Evolutionary conservation across 192 early-diverging fungal genomes (phyloP), one percentile per base, ranked within the genome.

Genomic region (Podila epicladia): DNA sequence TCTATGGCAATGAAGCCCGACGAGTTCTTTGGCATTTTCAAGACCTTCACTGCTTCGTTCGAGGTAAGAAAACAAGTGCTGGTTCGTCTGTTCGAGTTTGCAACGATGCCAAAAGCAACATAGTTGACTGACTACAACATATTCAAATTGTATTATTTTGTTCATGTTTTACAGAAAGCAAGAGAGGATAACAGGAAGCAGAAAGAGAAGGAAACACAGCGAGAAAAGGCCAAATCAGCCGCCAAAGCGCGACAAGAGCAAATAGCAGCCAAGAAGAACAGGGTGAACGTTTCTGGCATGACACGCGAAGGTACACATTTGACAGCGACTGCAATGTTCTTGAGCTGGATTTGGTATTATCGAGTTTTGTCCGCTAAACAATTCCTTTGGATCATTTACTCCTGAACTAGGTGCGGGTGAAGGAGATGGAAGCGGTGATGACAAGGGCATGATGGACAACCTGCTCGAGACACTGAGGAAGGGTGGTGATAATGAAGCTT

Each of bases 1-100:
- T 79, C 92, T 51, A 80, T 75, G 6, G 67, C 80, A 8, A 94
- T 91, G 86, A 89, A 92, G 53, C 92, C 94, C 4, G 94, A 95
- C 67, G 94, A 95, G 72, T 95, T 95, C 84, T 95, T 95, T 87
- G 90, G 92, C 19, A 89, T 95, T 28, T 95, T 94, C 85, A 93
- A 93, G 78, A 94, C 92, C 8, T 95, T 95, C 53, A 86, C 87
- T 3, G 85, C 91, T 5, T 92, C 91, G 62, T 95, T 92, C 64
- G 91, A 90, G 87, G 86, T 87, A 72, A 17, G 55, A n/a, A 38
- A 20, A 58, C 0, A n/a, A 0, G 3, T 6, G 13, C 31, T 28
- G 13, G 1, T 41, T 62, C 26, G 13, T 33, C 31, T 50, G 29
- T 24, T 15, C 64, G 38, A 41, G 12, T 45, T 12, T 45, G 11